Conservation (phyloP, 2,329 filamentous ascomycete species). For the Beauveria sp. region DNA sequence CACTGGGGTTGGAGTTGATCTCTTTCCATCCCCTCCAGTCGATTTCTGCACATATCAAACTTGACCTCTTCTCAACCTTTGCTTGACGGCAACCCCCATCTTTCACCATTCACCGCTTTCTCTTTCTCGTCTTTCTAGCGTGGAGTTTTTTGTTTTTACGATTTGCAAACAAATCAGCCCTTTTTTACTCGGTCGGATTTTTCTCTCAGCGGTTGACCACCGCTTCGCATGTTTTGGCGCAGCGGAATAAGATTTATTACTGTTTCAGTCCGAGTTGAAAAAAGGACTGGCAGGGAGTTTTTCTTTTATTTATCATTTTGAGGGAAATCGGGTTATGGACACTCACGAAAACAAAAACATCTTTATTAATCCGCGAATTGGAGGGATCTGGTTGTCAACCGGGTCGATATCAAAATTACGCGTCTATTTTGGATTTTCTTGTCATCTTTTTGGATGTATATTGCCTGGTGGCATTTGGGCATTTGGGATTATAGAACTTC, state of each 20-base stretch:
- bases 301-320: not conserved
- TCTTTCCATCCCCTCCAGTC: not conserved
- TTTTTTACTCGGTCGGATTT: not conserved
- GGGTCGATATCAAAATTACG: not conserved
- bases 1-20: constrained; percentile 1
- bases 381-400: too few relatives aligned
- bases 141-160: constrained; percentile 12
- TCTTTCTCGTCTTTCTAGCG: constrained; percentile 6
- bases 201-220: constrained; percentile 10
- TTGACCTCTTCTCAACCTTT: not conserved
- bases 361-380: constrained; percentile 3
- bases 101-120: not conserved
- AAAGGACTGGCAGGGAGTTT: constrained; percentile 10
- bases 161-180: not conserved
- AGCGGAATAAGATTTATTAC: constrained; percentile 2
- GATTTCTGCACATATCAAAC: not conserved
- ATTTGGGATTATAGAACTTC: constrained; percentile 8
- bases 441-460: not conserved
- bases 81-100: not conserved
- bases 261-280: constrained; percentile 12
- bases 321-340: not conserved
- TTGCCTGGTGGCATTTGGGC: constrained; percentile 3
- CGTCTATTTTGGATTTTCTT: not conserved
- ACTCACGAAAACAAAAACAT: constrained; percentile 4
- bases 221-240: constrained; percentile 10